Evolutionary conservation across 225 moss, liverwort and hornwort genomes (phyloP).

Genomic region (Bryum argenteum): DNA sequence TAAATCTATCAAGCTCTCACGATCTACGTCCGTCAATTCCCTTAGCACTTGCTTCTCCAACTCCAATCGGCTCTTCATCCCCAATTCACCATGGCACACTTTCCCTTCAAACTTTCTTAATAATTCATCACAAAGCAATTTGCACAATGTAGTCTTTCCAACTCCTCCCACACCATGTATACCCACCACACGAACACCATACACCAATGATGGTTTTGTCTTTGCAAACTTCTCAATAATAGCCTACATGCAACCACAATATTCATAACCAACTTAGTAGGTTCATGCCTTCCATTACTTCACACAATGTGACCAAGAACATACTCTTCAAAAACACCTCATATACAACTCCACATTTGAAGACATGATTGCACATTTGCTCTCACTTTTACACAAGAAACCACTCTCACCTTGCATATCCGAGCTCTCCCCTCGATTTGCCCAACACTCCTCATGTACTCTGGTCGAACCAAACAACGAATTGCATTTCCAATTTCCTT

Average conservation of each 20-base stretch:
- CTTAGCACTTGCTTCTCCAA: neutral
- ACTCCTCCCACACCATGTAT: too few species aligned
- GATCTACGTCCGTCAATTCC: accelerated
- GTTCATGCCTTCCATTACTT: accelerated
- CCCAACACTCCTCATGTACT: neutral
- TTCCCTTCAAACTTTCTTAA: neutral
- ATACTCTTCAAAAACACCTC: too few species aligned
- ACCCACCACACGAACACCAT: neutral
- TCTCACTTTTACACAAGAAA: neutral
- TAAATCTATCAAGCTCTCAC: accelerated
- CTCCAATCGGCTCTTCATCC: neutral
- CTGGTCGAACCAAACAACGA: neutral
- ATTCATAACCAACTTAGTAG: too few species aligned
- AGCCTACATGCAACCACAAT: neutral
- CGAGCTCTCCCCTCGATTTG: neutral
- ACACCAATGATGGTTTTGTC: neutral
- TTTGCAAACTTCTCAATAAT: accelerated
- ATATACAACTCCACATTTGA: too few species aligned
- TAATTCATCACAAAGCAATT: neutral
- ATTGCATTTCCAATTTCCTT: neutral
- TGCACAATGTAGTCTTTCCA: conserved; percentile 19
- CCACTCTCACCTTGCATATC: neutral
- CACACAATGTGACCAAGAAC: neutral
- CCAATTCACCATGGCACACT: neutral
- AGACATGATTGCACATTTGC: too few species aligned